phyloP scores from a whole-genome alignment of 2,329 filamentous ascomycete species.

The Ascochyta fabae region DNA sequence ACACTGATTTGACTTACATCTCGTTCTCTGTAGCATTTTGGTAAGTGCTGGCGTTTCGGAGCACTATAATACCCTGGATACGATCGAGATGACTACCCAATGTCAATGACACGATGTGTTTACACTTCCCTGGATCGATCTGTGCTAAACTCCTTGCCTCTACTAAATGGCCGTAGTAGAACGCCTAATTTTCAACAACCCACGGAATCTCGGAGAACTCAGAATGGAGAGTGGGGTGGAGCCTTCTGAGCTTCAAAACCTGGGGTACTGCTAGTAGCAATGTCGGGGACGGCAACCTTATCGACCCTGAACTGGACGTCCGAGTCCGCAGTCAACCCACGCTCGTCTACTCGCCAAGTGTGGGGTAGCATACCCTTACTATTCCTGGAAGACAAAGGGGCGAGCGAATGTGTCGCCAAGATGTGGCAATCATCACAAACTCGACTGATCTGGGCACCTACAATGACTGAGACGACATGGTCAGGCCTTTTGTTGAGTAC shows the following conservation, averaged over 20 bases:
- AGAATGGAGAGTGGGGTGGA: constrained; percentile 2
- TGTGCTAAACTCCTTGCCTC: not conserved
- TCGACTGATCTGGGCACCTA: not conserved
- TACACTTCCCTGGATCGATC: not conserved
- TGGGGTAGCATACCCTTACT: constrained; percentile 1
- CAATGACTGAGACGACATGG: not conserved
- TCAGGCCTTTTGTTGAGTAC: not conserved
- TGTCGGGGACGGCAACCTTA: constrained; percentile 3
- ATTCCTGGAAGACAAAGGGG: not conserved
- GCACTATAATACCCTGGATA: constrained; percentile 10
- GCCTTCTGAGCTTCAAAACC: constrained; percentile 2
- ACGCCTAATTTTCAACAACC: too few species aligned
- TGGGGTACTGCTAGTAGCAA: constrained; percentile 19
- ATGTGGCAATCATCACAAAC: not conserved
- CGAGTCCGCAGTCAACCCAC: not conserved
- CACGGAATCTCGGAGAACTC: not conserved
- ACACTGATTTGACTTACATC: not conserved
- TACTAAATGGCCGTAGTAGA: not conserved
- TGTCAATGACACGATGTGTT: not conserved
- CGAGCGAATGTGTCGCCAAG: constrained; percentile 11
- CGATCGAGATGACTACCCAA: not conserved
- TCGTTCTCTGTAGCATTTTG: not conserved
- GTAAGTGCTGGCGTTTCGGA: constrained; percentile 11
- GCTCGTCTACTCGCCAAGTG: constrained; percentile 7
- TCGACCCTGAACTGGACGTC: not conserved